Base-by-base conservation (phyloP, 1,139 yeast genomes). In the Pichia sp. region DNA sequence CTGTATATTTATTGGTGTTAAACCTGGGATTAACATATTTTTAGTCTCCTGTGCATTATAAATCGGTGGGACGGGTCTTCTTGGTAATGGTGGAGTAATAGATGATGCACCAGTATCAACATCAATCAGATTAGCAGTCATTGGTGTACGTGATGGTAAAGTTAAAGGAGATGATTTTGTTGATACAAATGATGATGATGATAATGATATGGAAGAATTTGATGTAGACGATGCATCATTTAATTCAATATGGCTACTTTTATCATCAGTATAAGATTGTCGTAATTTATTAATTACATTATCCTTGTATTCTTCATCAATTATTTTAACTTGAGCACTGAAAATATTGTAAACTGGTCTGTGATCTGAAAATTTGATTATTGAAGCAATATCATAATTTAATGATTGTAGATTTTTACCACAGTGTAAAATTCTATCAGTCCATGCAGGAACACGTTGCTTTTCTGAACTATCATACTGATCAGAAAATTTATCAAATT, bases 361-460 rank as follows among this genome's bases (percentile, higher is more conserved):
- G 61, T 92, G 98, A 58, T 92, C 98, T 49, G 97, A 87, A 35
- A 80, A 69, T 35, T 66, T 64, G n/a, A 87, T 65, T 16, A 68
- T 69, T 64, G 73, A 73, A 2, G 76, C 73, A 26, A 79, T 73
- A 47, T 77, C 74, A 57, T 85, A 85, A 42, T 77, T 78, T 50
- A 79, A 59, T 41, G 83, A 87, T 33, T 66, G 62, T 27, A 83
- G 58, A 5, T 64, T 62, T n/a, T 68, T 67, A 33, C 85, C 82
- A 37, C 75, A 71, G 59, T 73, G 85, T 43, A 89, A 71, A 37
- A 87, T 79, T 61, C 97, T 71, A 63, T 92, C 98, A 8, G 97
- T 90, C 98, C 98, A 92, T 0, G 97, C 92, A 1, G 98, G 98
- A 1, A 87, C 80, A 55, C 98, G 75, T 56, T 84, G 92, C 63